Evolutionary conservation across 495 filamentous ascomycete species (phyloP).

Genomic region (Sporormia fimetaria): DNA sequence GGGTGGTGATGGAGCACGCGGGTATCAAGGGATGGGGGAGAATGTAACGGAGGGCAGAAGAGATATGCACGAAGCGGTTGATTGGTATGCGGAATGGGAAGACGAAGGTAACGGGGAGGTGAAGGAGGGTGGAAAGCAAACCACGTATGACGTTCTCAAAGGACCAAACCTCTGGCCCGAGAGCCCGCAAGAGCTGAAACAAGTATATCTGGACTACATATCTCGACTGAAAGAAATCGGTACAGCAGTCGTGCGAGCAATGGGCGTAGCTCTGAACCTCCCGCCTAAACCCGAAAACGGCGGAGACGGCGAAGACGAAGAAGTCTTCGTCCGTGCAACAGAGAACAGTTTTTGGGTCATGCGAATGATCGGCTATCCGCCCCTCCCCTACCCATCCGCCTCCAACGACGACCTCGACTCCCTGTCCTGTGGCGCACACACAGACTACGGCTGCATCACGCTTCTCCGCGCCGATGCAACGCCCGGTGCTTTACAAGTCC

Average conservation of each 20-base stretch:
- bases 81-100: conserved; percentile 27
- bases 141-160: conserved; percentile 18
- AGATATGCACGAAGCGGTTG: conserved; percentile 29
- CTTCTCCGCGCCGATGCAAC: conserved; percentile 32
- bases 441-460: conserved; percentile 36
- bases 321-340: conserved; percentile 22
- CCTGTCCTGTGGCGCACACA: conserved; percentile 28
- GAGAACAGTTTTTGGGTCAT: conserved; percentile 28
- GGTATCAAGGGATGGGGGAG: conserved; percentile 29
- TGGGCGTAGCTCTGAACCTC: conserved; percentile 26
- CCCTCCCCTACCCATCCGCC: conserved; percentile 2
- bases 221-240: conserved; percentile 16
- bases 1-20: conserved; percentile 27
- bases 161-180: conserved; percentile 30
- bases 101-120: conserved; percentile 1
- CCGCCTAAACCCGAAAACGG: neutral
- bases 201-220: conserved; percentile 24
- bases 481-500: conserved; percentile 30
- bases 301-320: conserved; percentile 12
- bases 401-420: conserved; percentile 6
- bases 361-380: conserved; percentile 29
- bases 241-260: conserved; percentile 22
- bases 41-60: conserved; percentile 25
- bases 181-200: conserved; percentile 16
- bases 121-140: neutral